A percentile compares a stretch with the other conserved stretches of the same genome.
phyloP scores from a whole-genome alignment of 805 yeast genomes.

The Saccharomycopsis amapae region DNA sequence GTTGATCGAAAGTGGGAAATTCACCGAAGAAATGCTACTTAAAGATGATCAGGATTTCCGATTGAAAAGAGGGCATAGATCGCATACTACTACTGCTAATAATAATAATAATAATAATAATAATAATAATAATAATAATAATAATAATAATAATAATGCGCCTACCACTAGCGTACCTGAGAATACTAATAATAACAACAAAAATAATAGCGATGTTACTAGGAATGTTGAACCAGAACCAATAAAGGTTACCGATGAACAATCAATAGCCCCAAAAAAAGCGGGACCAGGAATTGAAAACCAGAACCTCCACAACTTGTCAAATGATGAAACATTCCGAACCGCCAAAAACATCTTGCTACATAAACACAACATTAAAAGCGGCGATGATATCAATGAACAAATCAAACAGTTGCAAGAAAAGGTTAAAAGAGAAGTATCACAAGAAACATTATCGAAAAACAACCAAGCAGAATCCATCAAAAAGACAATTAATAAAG shows the following conservation, averaged over 20 bases:
- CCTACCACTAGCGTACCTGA: too few species aligned
- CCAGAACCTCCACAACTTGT: background rate
- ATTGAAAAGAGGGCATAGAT: constrained; percentile 6
- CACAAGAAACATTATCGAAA: too few species aligned
- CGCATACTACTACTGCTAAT: background rate
- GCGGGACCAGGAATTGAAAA: too few species aligned
- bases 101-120: background rate
- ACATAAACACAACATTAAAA: constrained; percentile 1
- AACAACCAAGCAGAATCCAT: too few species aligned
- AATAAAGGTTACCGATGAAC: too few species aligned
- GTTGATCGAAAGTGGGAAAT: constrained; percentile 16
- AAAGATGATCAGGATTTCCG: constrained; percentile 17
- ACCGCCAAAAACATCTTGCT: constrained; percentile 2
- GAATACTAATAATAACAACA: too few species aligned
- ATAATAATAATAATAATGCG: background rate
- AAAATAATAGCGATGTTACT: too few species aligned
- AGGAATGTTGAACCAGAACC: too few species aligned
- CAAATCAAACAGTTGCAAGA: constrained; percentile 12
- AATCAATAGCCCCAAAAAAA: too few species aligned
- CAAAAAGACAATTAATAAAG: too few species aligned
- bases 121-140: background rate
- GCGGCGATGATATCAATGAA: constrained; percentile 5
- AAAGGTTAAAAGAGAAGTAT: constrained; percentile 1
- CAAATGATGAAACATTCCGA: constrained; percentile 5
- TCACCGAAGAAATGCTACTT: constrained; percentile 17